These are phyloP conservation scores for Chaetomium cochliodes DNA, from an alignment of 495 filamentous ascomycete genomes.

Conservation along the genomic window DNA sequence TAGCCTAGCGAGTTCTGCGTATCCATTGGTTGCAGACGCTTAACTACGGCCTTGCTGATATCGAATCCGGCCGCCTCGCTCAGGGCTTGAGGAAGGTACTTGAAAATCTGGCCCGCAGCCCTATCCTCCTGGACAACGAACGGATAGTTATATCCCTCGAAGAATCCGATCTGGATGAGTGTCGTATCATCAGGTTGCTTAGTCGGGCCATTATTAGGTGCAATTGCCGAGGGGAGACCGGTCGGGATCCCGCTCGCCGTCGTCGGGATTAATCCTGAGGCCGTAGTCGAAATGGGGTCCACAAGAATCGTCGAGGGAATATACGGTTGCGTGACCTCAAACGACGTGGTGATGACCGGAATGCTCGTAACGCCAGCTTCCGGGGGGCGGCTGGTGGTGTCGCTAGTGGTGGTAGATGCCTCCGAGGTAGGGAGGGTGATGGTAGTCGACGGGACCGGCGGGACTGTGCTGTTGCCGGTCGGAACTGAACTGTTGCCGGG, in stretches of 20 bases:
- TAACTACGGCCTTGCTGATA: conserved; percentile 58
- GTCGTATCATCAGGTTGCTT: conserved; percentile 57
- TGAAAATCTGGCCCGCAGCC: conserved; percentile 84
- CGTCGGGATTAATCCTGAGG: conserved; percentile 30
- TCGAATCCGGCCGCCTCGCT: conserved; percentile 60
- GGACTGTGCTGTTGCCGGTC: conserved; percentile 11
- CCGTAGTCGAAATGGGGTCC: conserved; percentile 39
- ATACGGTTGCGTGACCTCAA: conserved; percentile 42
- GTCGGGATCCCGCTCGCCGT: conserved; percentile 56
- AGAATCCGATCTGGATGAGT: conserved; percentile 83
- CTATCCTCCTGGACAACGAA: conserved; percentile 70
- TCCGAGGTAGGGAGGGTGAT: not conserved
- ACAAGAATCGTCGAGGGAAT: conserved; percentile 47
- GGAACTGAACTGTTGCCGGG: not conserved
- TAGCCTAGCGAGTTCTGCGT: conserved; percentile 67
- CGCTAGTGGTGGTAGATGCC: not conserved
- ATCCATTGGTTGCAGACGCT: conserved; percentile 74
- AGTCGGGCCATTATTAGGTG: conserved; percentile 46
- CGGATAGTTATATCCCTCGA: conserved; percentile 71
- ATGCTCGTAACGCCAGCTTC: conserved; percentile 38
- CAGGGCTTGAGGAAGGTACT: conserved; percentile 72
- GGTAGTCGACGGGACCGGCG: not conserved
- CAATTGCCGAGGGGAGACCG: conserved; percentile 70
- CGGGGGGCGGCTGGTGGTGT: not conserved
- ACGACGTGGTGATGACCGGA: conserved; percentile 32